Base-by-base conservation (phyloP, 495 filamentous ascomycete genomes). In the Penicillium coffeae region DNA sequence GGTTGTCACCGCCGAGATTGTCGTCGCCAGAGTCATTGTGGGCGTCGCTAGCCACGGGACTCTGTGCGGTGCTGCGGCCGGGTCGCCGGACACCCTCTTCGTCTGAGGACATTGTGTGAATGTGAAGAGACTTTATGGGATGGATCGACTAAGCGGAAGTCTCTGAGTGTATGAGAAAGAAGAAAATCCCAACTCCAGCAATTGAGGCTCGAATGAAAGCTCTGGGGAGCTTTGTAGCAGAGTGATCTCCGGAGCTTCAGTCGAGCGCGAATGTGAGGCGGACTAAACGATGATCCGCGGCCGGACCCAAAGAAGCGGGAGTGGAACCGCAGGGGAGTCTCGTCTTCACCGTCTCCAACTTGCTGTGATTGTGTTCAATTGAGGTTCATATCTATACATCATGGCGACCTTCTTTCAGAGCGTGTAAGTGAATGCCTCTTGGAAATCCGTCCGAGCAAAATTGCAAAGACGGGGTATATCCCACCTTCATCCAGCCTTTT, bases 391-490 rank as follows among this genome's bases (percentile, higher is more conserved):
- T 45, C 13, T 45, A 35, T 33, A 21, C 13, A 21, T 56, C 47
- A 89, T 89, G 86, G 83, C 85, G 49, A 86, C 83, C 65, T 77
- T 88, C 62, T 87, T 89, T 59, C 87, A 86, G 63, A 86, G 85
- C 64, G 85, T 89, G 86, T 89, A 77, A 77, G 85, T 86, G 25
- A 5, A 30, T 30, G 10, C n/a, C n/a, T n/a, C 25, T 30, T 30
- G 25, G 10, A 30, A 10, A 10, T 10, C 25, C 10, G 25, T 30
- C 5, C 4, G 10, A 30, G 25, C 25, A 30, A 10, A 10, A 4
- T 30, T 30, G 4, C 25, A 30, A 4, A 30, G 10, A 30, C 25
- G 10, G 10, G 25, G 10, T n/a, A n/a, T 4, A 30, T 30, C 10
- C 5, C 5, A 5, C 25, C 25, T 30, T 30, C 25, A 30, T 10